Conservation (phyloP, 2,329 filamentous ascomycete genomes). For the Fusarium scirpi region DNA sequence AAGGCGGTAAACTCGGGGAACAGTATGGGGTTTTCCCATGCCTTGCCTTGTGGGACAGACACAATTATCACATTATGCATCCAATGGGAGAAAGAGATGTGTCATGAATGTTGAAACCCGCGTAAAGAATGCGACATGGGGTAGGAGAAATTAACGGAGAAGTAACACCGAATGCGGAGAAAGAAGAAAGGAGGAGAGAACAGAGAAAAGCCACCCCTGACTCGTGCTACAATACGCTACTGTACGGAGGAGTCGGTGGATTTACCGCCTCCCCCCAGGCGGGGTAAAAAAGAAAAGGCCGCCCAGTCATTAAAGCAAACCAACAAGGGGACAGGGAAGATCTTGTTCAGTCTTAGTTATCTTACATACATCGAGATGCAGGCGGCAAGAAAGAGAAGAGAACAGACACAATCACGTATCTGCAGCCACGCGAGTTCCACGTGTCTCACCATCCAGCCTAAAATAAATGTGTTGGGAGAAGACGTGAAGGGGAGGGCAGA, state of each 20-base stretch:
- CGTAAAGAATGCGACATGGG: background rate
- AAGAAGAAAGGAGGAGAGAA: background rate
- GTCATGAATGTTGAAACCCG: background rate
- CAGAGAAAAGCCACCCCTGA: background rate
- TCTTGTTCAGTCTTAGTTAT: background rate
- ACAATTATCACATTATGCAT: background rate
- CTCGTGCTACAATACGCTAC: background rate
- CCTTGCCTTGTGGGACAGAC: background rate
- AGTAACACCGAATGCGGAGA: conserved; percentile 16
- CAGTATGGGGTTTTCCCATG: background rate
- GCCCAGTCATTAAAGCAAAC: background rate
- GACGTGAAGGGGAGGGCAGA: background rate
- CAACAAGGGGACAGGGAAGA: background rate
- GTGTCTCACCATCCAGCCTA: conserved; percentile 11
- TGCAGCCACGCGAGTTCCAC: conserved; percentile 19
- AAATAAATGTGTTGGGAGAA: background rate
- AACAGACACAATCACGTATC: background rate
- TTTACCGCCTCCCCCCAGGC: background rate
- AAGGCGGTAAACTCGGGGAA: conserved; percentile 1
- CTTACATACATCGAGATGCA: background rate
- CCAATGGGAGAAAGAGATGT: background rate
- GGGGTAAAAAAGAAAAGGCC: background rate
- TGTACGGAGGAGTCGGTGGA: background rate
- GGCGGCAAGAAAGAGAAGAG: background rate
- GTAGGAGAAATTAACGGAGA: background rate